Evolutionary conservation across 768 basidiomycete species (phyloP), one percentile per base, ranked within the genome.

Genomic region (Russula vinacea): DNA sequence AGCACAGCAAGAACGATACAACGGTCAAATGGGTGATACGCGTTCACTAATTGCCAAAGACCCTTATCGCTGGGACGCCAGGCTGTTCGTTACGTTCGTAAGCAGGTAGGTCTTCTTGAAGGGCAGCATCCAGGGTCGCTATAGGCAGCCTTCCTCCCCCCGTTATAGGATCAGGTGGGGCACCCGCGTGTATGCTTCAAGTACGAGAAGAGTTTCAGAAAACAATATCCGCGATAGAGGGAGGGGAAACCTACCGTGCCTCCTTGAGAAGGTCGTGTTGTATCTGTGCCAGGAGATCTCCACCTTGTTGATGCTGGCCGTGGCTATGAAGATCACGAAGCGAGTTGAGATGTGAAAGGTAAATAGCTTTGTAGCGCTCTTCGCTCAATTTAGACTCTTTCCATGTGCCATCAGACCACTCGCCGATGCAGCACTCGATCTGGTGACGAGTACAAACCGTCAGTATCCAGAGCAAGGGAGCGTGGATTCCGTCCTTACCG

Each of bases 391-490:
- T 32, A 0, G 62, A 47, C 8, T n/a, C 26, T n/a, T 13, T 39
- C 6, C 33, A 14, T 19, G 35, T 58, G 0, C 62, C 62, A 29
- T 26, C 19, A 19, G 24, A 35, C 62, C 62, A 64, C 22, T 63
- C 62, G 29, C 49, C 40, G 9, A 63, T 63, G 40, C 62, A 63
- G 50, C 56, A 63, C 42, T 64, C 57, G 35, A 64, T 45, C 62
- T 58, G 26, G 19, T 40, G 37, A 58, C 13, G 4, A 32, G 16
- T 13, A 37, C 5, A 5, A 5, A 1, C n/a, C 11, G 14, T 64
- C 37, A n/a, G n/a, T n/a, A n/a, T n/a, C n/a, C 35, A 7, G 1
- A 17, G 24, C n/a, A 16, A 22, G 22, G 6, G 11, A 11, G 29
- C 16, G n/a, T 22, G 3, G 22, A 10, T 40, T 44, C 11, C 19